These are phyloP conservation scores for Blastobotrys parvus DNA, from an alignment of 805 yeast species.

Conservation along the genomic window DNA sequence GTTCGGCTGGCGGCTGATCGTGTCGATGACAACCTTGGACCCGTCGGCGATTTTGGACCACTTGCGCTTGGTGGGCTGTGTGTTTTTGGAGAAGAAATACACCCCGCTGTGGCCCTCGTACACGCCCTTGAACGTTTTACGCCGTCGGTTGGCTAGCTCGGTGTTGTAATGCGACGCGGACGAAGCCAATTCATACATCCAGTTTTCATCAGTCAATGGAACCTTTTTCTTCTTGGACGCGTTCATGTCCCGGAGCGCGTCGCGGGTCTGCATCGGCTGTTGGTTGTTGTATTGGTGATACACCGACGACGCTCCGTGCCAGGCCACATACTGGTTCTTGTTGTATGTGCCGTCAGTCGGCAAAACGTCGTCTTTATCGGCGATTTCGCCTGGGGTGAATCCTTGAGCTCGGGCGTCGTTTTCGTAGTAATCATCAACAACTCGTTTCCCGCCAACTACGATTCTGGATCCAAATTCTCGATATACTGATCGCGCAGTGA, in stretches of 20 bases:
- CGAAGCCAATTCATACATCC: conserved; percentile 81
- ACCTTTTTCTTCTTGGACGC: conserved; percentile 21
- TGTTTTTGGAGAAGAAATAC: conserved; percentile 57
- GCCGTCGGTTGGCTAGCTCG: conserved; percentile 50
- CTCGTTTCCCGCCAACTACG: conserved; percentile 68
- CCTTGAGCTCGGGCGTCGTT: conserved; percentile 45
- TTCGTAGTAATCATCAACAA: conserved; percentile 85
- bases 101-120: conserved; percentile 84
- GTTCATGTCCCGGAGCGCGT: conserved; percentile 13
- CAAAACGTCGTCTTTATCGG: conserved; percentile 51
- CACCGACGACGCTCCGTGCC: conserved; percentile 41
- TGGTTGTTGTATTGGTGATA: conserved; percentile 27
- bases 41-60: conserved; percentile 23
- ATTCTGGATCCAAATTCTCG: conserved; percentile 88
- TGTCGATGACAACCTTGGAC: conserved; percentile 12
- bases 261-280: conserved; percentile 24
- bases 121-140: conserved; percentile 35
- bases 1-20: conserved; percentile 32
- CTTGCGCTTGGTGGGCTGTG: conserved; percentile 57
- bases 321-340: conserved; percentile 44
- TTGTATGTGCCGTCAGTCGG: conserved; percentile 38
- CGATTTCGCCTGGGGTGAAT: conserved; percentile 60
- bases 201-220: conserved; percentile 53
- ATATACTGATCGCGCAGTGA: conserved; percentile 82
- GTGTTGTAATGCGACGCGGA: conserved; percentile 68